These are phyloP conservation scores for Adansonia gregorii DNA, from an alignment of 441 rosid genomes.

Conservation along the genomic window DNA sequence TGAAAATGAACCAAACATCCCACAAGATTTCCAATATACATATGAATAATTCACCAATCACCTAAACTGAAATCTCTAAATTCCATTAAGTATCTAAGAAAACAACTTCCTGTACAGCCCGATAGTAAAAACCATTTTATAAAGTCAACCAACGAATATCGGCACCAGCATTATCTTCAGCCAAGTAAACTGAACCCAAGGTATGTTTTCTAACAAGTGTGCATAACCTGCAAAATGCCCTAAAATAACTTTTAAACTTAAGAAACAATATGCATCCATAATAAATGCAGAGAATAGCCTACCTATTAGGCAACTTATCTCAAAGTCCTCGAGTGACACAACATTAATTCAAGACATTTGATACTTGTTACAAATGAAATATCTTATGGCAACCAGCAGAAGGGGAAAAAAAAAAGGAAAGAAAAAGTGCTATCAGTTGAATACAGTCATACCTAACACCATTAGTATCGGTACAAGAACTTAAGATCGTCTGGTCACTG, in stretches of 20 bases:
- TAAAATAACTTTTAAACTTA: slow-evolving; percentile 14
- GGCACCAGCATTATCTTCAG: background rate
- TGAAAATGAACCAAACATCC: background rate
- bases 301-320: background rate
- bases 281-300: background rate
- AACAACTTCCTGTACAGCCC: background rate
- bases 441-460: slow-evolving; percentile 71
- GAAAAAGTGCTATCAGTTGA: slow-evolving; percentile 1
- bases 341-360: slow-evolving; percentile 12
- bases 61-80: slow-evolving; percentile 14
- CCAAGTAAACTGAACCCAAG: background rate
- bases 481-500: slow-evolving; percentile 84
- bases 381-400: background rate
- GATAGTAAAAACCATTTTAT: background rate
- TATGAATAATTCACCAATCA: background rate
- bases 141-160: background rate
- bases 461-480: slow-evolving; percentile 86
- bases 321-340: slow-evolving; percentile 5
- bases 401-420: background rate
- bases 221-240: slow-evolving; percentile 13
- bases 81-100: slow-evolving; percentile 8
- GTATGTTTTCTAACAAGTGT: background rate
- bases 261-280: slow-evolving; percentile 6
- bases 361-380: background rate
- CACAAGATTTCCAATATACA: background rate